Base-by-base conservation (phyloP, 2,329 filamentous ascomycete species). In the Coniosporium tulheliwenetii region DNA sequence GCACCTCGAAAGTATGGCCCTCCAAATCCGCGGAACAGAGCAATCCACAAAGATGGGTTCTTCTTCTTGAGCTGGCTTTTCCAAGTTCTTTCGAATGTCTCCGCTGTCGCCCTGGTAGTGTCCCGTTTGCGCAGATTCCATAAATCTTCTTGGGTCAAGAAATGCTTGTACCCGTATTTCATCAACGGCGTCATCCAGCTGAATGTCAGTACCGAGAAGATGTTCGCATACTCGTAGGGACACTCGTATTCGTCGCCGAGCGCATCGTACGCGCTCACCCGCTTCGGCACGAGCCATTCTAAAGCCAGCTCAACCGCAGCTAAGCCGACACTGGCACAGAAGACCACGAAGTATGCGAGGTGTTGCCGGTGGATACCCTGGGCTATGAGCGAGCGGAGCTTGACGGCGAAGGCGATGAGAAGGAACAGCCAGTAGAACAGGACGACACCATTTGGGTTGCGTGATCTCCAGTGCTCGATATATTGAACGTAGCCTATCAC, bases 161-260 rank as follows among this genome's bases (percentile, higher is more conserved):
- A 98, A 44, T 87, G 77, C 54, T 81, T 84, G 66, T 98, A 96
- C 1, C 91, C 91, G 55, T 81, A 81, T 55, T 79, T 86, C 91
- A 98, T 98, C 74, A 98, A 66, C 0, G 91, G 87, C 0, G 91
- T 96, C 89, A 98, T 95, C 91, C 91, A 98, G 41, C 82, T 80
- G 60, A 98, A 98, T 0, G 89, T 94, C 37, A 98, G 71, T 39
- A 84, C 77, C 3, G 89, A 94, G 63, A 98, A 98, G 40, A 96
- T 70, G 44, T 89, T 86, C 10, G 91, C 87, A 58, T 94, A 93
- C 61, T 96, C 87, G 46, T 84, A 78, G 0, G 82, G 82, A 42
- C 78, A 82, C 59, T 83, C 79, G 48, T 81, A 73, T 34, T 77
- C 75, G 44, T 79, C 75, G 5, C 75, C 77, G 38, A 82, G 58